A percentile compares a stretch with the other conserved stretches of the same genome.
phyloP scores from a whole-genome alignment of 805 yeast species.

The Grigorovia yakushimaensis region DNA sequence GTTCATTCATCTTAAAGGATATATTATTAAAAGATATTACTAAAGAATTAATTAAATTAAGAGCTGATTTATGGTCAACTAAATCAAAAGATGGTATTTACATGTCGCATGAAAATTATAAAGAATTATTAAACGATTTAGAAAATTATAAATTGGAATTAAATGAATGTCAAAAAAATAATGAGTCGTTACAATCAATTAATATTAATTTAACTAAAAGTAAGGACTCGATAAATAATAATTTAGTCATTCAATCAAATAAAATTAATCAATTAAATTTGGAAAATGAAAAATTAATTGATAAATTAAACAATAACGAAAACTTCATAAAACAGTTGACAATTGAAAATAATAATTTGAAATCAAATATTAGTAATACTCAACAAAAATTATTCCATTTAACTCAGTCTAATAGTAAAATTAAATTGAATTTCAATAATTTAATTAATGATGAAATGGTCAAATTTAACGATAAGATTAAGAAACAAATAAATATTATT shows the following conservation, averaged over 20 bases:
- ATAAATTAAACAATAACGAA: neutral
- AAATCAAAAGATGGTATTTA: conserved; percentile 56
- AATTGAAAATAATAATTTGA: neutral
- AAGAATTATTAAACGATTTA: conserved; percentile 38
- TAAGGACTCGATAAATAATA: conserved; percentile 18
- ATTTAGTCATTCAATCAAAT: neutral
- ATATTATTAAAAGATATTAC: conserved; percentile 38
- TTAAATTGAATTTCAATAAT: neutral
- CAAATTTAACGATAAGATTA: neutral
- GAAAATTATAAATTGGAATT: conserved; percentile 43
- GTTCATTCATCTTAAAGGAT: conserved; percentile 48
- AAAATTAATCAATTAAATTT: neutral
- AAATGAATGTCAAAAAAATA: conserved; percentile 36
- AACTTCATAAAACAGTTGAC: neutral
- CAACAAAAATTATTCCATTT: neutral
- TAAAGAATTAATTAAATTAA: conserved; percentile 39
- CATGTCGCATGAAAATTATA: conserved; percentile 51
- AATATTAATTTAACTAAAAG: conserved; percentile 27
- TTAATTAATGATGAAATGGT: neutral
- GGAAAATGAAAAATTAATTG: neutral
- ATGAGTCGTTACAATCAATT: conserved; percentile 33
- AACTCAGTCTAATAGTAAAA: neutral
- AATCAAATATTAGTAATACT: neutral
- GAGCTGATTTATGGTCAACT: conserved; percentile 52
- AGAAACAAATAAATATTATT: conserved; percentile 6